These are phyloP conservation scores for Penicillium verhagenii DNA, from an alignment of 495 filamentous ascomycete genomes.

Conservation along the genomic window DNA sequence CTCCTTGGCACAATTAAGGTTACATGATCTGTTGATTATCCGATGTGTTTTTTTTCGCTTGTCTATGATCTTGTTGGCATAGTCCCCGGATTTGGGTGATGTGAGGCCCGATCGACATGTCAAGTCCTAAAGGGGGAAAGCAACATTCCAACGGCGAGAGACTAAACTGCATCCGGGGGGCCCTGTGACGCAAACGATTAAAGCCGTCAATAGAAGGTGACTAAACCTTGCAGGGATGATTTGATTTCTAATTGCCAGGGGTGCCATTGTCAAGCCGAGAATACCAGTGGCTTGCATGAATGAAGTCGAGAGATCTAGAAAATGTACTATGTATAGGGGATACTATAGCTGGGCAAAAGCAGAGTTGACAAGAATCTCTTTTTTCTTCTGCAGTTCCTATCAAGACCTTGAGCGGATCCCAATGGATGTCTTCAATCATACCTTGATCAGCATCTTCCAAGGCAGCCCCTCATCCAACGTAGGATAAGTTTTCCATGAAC, in stretches of 20 bases:
- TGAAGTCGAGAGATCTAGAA: not conserved
- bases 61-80: not conserved
- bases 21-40: constrained; percentile 17
- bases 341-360: no score
- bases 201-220: not conserved
- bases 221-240: not conserved
- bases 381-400: no score
- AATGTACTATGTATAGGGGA: not conserved
- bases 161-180: constrained; percentile 34
- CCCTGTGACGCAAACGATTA: constrained; percentile 35
- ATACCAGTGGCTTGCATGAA: not conserved
- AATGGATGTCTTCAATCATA: not conserved
- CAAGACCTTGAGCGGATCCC: no score
- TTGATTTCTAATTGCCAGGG: not conserved
- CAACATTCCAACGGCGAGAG: constrained; percentile 28
- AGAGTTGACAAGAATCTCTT: no score
- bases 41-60: not conserved
- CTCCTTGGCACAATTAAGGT: constrained; percentile 10
- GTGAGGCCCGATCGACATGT: constrained; percentile 22
- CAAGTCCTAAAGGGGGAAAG: constrained; percentile 23
- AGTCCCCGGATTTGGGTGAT: constrained; percentile 1
- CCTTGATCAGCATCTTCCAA: not conserved
- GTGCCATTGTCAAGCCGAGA: not conserved
- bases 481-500: constrained; percentile 3
- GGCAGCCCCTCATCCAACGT: constrained; percentile 7